A percentile compares a stretch with the other conserved stretches of the same genome.
Conservation (phyloP, 805 yeast genomes). For the Saturnispora hagleri region DNA sequence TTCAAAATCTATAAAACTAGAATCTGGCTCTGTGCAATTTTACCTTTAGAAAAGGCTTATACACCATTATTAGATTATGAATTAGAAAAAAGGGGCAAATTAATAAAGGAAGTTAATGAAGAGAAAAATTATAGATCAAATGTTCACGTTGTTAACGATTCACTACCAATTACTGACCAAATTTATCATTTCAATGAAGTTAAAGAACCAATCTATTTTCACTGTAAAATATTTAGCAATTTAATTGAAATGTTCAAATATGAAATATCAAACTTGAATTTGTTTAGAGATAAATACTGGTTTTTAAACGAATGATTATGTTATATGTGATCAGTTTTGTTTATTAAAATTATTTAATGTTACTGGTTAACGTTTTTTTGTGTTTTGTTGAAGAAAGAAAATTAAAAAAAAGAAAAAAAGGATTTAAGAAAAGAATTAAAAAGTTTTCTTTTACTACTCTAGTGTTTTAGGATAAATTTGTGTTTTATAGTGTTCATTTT, state of each 20-base stretch:
- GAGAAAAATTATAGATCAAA: conserved; percentile 35
- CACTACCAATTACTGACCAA: conserved; percentile 31
- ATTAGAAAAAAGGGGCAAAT: conserved; percentile 17
- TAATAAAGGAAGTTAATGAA: not conserved
- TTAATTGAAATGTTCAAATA: conserved; percentile 35
- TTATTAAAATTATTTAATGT: not conserved
- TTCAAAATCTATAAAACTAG: conserved; percentile 71
- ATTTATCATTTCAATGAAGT: conserved; percentile 30
- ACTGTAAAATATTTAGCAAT: conserved; percentile 39
- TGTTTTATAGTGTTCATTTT: not conserved
- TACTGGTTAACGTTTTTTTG: not conserved
- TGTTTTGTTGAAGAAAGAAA: not conserved
- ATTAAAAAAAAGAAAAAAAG: not conserved
- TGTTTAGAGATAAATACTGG: conserved; percentile 21
- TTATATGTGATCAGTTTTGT: not conserved
- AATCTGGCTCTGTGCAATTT: conserved; percentile 76
- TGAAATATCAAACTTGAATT: conserved; percentile 28
- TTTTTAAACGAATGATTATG: conserved; percentile 14
- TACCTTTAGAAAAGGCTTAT: conserved; percentile 29
- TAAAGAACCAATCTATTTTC: conserved; percentile 39
- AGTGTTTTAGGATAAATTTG: not conserved
- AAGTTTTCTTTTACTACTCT: not conserved
- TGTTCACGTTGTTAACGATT: conserved; percentile 21
- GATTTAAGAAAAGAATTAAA: not conserved
- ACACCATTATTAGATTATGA: conserved; percentile 25